phyloP scores from a whole-genome alignment of 176 grass and related monocot species.

The Bonia amplexicaulis region DNA sequence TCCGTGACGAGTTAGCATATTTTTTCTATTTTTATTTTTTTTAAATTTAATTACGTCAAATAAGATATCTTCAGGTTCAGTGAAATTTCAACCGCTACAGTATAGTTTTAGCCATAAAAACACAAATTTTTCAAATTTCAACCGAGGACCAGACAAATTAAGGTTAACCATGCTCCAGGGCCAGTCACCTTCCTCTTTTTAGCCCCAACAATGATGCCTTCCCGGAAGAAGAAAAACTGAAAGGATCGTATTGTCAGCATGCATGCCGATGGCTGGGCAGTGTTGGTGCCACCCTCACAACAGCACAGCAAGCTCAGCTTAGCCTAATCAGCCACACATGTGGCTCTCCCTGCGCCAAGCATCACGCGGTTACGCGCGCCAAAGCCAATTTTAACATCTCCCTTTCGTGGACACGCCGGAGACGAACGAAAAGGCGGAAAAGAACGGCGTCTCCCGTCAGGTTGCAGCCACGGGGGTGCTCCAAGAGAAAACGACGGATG shows the following conservation, averaged over 20 bases:
- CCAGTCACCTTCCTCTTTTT: background rate
- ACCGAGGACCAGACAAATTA: background rate
- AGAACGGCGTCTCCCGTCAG: background rate
- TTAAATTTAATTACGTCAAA: too few relatives aligned
- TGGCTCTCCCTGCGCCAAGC: conserved; percentile 17
- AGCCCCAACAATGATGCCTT: background rate
- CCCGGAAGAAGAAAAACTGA: background rate
- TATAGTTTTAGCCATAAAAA: too few relatives aligned
- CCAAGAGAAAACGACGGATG: background rate
- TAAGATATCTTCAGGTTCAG: too few relatives aligned
- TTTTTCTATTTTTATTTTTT: too few relatives aligned
- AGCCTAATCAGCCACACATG: background rate
- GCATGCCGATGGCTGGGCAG: background rate
- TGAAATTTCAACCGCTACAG: too few relatives aligned
- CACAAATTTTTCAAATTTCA: too few relatives aligned
- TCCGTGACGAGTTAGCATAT: too few relatives aligned
- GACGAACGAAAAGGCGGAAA: background rate
- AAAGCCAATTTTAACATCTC: background rate
- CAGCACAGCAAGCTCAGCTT: background rate
- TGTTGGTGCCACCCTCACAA: conserved; percentile 28
- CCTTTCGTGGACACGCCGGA: background rate
- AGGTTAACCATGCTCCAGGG: background rate
- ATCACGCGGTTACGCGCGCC: background rate
- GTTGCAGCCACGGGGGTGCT: background rate
- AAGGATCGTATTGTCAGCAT: background rate